Evolutionary conservation across 2,329 filamentous ascomycete genomes (phyloP), one percentile per base, ranked within the genome.

Genomic region (Aspergillus versicolor): DNA sequence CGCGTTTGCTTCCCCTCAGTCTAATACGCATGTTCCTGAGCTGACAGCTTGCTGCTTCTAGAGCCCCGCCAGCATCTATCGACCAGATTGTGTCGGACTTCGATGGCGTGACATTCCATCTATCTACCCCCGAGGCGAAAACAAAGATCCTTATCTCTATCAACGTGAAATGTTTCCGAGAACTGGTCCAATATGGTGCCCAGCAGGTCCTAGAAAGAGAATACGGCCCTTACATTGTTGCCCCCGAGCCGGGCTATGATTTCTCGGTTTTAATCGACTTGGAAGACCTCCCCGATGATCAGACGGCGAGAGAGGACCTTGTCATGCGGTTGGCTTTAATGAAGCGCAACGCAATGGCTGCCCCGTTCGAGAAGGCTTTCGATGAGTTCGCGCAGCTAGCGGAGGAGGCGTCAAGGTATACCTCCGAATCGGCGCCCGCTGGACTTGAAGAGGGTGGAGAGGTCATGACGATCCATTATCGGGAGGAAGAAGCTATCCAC

Each of bases 71-170:
- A 58, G 84, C 86, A 58, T 91, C 90, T 67, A 96, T 99, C 75
- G 95, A 99, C 79, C 94, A 99, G 81, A 91, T 96, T 62, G 91
- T 97, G 62, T 97, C 93, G 73, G 94, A 99, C 79, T 99, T 99
- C 73, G 95, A 99, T 79, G 93, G 93, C 73, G 94, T 97, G 67
- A 96, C 90, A 66, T 99, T 97, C 79, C 94, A 99, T 77, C 92
- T 99, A 71, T 97, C 93, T 38, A 99, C 94, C 1, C 94, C 93
- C 58, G 92, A 96, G 75, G 81, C 87, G 61, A 97, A 97, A 82
- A 88, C 91, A 49, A 91, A 95, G 79, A 97, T 99, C 65, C 84
- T 96, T 51, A 87, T 99, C 58, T 99, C 94, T 21, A 89, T 99
- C 69, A 87, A 91, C 75, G 91, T 99, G 75, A 90, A 93, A 80